Evolutionary conservation across 75 land plant species (phyloP).

Genomic region (Larix kaempferi): DNA sequence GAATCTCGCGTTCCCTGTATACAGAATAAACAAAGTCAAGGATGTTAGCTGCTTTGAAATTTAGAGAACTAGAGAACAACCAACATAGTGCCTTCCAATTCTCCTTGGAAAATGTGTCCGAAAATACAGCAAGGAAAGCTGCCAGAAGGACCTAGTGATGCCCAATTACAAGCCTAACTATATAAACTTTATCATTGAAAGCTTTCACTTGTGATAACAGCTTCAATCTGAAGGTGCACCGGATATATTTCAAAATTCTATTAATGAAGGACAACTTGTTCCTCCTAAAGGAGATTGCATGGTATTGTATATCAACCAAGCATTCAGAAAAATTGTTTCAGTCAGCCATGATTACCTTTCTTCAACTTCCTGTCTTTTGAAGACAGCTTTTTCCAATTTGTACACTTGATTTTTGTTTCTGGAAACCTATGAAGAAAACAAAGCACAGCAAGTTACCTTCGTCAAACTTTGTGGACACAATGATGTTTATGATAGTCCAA

Average conservation of each 20-base stretch:
- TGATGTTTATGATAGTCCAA: not conserved
- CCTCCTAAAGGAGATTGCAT: not conserved
- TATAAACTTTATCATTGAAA: not conserved
- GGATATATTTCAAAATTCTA: not conserved
- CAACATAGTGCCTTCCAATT: not conserved
- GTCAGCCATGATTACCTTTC: conserved; percentile 45
- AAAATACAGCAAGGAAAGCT: not conserved
- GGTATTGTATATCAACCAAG: not conserved
- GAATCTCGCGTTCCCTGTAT: conserved; percentile 64
- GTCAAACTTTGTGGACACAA: not conserved
- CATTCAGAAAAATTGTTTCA: not conserved
- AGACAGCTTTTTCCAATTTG: conserved; percentile 40
- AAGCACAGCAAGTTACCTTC: not conserved
- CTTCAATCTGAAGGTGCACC: not conserved
- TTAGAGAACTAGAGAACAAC: not conserved
- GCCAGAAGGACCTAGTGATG: not conserved
- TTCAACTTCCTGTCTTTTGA: conserved; percentile 37
- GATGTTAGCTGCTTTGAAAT: not conserved
- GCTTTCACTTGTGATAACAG: not conserved
- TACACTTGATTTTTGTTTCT: conserved; percentile 33
- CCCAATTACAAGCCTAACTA: not conserved
- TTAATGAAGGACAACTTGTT: not conserved
- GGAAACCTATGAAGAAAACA: conserved; percentile 33
- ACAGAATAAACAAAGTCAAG: not conserved
- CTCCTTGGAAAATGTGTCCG: not conserved